Conservation (phyloP, 768 basidiomycete species). For the Lentinula sp. region DNA sequence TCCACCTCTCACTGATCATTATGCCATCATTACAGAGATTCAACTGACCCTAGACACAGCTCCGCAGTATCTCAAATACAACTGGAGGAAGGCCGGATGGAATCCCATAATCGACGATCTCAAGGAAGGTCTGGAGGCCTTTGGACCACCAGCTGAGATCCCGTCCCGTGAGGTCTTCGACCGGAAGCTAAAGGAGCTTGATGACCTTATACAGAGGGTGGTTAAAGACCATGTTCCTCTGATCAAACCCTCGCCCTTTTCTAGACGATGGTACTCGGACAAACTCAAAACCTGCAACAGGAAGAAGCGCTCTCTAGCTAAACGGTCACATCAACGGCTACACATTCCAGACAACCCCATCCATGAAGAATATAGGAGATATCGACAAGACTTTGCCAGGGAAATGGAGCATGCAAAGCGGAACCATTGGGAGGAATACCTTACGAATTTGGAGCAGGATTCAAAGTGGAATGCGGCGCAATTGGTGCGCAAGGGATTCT, state of each 20-base stretch:
- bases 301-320: background rate
- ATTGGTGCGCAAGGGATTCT: background rate
- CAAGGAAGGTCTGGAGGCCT: background rate
- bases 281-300: background rate
- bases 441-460: constrained; percentile 18
- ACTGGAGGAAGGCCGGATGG: constrained; percentile 20
- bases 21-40: constrained; percentile 21
- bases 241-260: background rate
- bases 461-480: background rate
- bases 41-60: constrained; percentile 9
- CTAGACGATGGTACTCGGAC: background rate
- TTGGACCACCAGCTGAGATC: background rate
- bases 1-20: constrained; percentile 23
- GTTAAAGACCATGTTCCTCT: background rate
- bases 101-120: constrained; percentile 11
- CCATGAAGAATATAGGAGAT: background rate
- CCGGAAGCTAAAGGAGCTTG: background rate
- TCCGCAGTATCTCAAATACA: background rate
- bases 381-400: background rate
- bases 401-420: background rate
- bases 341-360: constrained; percentile 13
- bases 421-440: constrained; percentile 8
- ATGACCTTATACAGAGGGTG: background rate
- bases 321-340: constrained; percentile 4
- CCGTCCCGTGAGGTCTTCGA: background rate